Base-by-base conservation (phyloP, 1,284 basidiomycete species). In the Fomitopsis palustris region DNA sequence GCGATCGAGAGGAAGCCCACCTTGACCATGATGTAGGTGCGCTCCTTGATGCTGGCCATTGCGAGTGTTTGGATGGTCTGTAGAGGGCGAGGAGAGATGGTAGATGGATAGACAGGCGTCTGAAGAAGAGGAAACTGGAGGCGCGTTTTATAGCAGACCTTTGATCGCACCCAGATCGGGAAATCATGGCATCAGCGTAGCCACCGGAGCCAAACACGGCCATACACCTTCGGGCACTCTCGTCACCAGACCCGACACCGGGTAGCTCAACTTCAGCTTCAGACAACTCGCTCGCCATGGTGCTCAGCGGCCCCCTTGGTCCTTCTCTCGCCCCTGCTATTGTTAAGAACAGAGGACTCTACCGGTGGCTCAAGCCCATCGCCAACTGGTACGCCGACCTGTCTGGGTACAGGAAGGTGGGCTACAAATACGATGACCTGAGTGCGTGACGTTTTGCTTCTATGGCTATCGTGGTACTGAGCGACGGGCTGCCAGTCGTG, bases 351-450 rank as follows among this genome's bases (percentile, higher is more conserved):
- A 86, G 84, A 70, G 81, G 81, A 49, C 81, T 96, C 58, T 80
- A 79, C 70, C 81, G 78, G 60, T 79, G 84, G 76, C 68, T 97
- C 66, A 87, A 86, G 67, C 95, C 95, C 58, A 64, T 98, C 61
- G 92, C 95, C 14, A 82, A 85, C 69, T 91, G 90, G 81, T 98
- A 97, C 74, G 90, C 89, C 67, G 76, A 90, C 72, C 77, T 88
- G 57, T 78, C 90, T 45, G 95, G 96, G 47, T 93, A 96, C 83
- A 86, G 96, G 68, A 83, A 90, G 75, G 83, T 93, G 74, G 96
- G 96, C 67, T 86, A 98, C 75, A 88, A 86, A 72, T 97, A 97
- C 77, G 96, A 99, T 74, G 96, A 99, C 82, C 85, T 99, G 69
- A 78, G 90, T 93, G 67, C 73, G 91, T 69, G 43, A 39, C 62